Evolutionary conservation across 2,329 filamentous ascomycete genomes (phyloP).

Genomic region (Truncatella angustata): DNA sequence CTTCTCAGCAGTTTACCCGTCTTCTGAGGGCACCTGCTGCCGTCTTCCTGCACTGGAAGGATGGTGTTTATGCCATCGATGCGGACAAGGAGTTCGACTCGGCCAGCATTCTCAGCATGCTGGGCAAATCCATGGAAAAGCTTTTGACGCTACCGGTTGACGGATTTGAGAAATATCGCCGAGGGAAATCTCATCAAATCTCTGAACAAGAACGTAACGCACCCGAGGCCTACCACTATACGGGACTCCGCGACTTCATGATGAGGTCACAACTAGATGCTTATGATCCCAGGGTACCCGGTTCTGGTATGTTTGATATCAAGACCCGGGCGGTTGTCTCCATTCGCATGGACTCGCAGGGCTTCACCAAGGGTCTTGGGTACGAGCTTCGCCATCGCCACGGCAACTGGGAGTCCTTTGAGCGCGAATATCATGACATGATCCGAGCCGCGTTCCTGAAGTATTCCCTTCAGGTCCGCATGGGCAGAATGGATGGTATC

Average conservation of each 20-base stretch:
- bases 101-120: slow-evolving; percentile 82
- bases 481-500: slow-evolving; percentile 98
- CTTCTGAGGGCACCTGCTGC: slow-evolving; percentile 73
- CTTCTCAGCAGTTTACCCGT: slow-evolving; percentile 66
- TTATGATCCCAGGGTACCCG: slow-evolving; percentile 79
- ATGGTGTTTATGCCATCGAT: slow-evolving; percentile 91
- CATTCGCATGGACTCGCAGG: slow-evolving; percentile 79
- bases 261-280: slow-evolving; percentile 96
- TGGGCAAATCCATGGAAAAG: slow-evolving; percentile 97
- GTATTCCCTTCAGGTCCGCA: slow-evolving; percentile 92
- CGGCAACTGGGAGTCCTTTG: slow-evolving; percentile 86
- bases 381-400: slow-evolving; percentile 80
- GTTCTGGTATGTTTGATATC: slow-evolving; percentile 91
- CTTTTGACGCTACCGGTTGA: slow-evolving; percentile 79
- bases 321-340: slow-evolving; percentile 92
- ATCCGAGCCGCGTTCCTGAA: slow-evolving; percentile 92
- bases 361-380: slow-evolving; percentile 72
- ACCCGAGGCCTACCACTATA: slow-evolving; percentile 84
- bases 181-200: slow-evolving; percentile 64
- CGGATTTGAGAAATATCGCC: slow-evolving; percentile 83
- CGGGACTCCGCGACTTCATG: slow-evolving; percentile 80
- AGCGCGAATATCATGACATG: slow-evolving; percentile 97
- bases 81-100: slow-evolving; percentile 89
- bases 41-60: slow-evolving; percentile 76
- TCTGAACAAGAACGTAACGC: slow-evolving; percentile 69